Conservation (phyloP, 1,284 basidiomycete genomes). For the Pulveroboletus sp. region DNA sequence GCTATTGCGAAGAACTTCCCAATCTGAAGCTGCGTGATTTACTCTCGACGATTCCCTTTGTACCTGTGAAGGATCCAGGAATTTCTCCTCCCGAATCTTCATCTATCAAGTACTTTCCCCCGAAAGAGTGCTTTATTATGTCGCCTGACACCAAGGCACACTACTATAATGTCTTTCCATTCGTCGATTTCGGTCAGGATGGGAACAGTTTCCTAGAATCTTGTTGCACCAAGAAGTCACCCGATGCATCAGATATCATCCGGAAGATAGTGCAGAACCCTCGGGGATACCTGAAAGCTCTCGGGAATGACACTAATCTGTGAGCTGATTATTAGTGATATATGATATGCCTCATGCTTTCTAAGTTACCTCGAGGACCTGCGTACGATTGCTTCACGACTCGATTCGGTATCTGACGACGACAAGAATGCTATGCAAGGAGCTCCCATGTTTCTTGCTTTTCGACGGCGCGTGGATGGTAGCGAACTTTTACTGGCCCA, state of each 20-base stretch:
- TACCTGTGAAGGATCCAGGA: conserved; percentile 7
- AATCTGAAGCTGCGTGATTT: neutral
- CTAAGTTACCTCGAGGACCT: conserved; percentile 28
- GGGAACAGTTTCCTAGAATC: conserved; percentile 27
- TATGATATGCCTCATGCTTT: conserved; percentile 8
- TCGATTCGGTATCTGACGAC: conserved; percentile 14
- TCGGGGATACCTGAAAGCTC: conserved; percentile 15
- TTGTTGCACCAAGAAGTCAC: conserved; percentile 26
- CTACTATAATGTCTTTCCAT: conserved; percentile 22
- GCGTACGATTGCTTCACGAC: conserved; percentile 20
- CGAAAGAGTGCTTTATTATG: conserved; percentile 27
- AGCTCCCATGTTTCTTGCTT: conserved; percentile 26
- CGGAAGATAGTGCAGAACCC: conserved; percentile 23
- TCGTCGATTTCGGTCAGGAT: conserved; percentile 21
- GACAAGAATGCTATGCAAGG: conserved; percentile 19
- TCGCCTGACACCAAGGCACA: conserved; percentile 12
- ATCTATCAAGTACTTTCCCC: conserved; percentile 6
- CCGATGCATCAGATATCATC: conserved; percentile 24
- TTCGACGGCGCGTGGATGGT: neutral
- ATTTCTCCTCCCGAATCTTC: neutral
- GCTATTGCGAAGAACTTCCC: conserved; percentile 8
- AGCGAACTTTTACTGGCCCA: conserved; percentile 13
- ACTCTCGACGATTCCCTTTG: conserved; percentile 15
- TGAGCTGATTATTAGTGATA: neutral
- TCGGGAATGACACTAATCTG: neutral